A percentile compares a stretch with the other conserved stretches of the same genome.
These are phyloP conservation scores for Zasmidium cellare DNA, from an alignment of 2,329 filamentous ascomycete species.

Conservation along the genomic window DNA sequence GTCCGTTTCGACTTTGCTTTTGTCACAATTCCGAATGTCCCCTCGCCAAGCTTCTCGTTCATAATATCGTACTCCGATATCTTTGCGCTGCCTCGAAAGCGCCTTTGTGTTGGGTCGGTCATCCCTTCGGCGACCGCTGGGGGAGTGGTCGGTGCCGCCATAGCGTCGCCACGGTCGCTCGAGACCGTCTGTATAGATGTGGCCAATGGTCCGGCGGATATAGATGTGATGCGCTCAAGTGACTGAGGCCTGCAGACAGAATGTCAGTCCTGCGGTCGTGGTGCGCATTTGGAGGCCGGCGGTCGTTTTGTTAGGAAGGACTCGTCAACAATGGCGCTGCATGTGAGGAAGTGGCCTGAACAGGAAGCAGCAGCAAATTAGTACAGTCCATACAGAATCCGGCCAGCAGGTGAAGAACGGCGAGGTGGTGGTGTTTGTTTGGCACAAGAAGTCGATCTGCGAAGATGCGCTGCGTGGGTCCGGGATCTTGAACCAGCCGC, in stretches of 20 bases:
- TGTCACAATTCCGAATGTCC: slow-evolving; percentile 95
- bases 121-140: slow-evolving; percentile 30
- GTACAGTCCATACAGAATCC: neutral
- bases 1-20: slow-evolving; percentile 78
- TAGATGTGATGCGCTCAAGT: neutral
- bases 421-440: neutral
- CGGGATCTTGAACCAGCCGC: neutral
- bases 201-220: neutral
- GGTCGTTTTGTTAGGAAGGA: neutral
- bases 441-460: neutral
- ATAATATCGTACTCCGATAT: slow-evolving; percentile 78
- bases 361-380: neutral
- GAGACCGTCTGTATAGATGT: neutral
- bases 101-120: slow-evolving; percentile 51
- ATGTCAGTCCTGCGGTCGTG: neutral
- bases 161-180: neutral
- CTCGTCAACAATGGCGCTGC: neutral
- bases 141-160: slow-evolving; percentile 52
- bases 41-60: slow-evolving; percentile 80
- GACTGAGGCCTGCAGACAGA: neutral
- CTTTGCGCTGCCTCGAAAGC: slow-evolving; percentile 82
- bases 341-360: neutral
- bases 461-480: neutral
- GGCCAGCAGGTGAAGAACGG: neutral
- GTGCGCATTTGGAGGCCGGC: slow-evolving; percentile 1